These are phyloP conservation scores for Polygonum aviculare DNA, from an alignment of 148 eudicot species.

Conservation along the genomic window DNA sequence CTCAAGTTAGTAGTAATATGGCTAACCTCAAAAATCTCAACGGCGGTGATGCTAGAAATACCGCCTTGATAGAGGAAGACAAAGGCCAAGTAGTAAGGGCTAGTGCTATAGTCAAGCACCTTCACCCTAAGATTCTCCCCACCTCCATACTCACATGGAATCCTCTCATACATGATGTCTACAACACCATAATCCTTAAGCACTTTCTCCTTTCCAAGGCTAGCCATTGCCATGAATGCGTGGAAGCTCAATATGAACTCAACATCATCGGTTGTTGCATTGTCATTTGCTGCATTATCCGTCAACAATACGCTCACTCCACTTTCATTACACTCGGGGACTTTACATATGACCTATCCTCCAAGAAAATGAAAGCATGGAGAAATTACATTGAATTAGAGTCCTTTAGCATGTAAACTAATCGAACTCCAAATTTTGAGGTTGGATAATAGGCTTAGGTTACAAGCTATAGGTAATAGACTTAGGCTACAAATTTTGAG, in stretches of 20 bases:
- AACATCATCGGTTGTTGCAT: slow-evolving; percentile 31
- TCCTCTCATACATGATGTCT: slow-evolving; percentile 37
- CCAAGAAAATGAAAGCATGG: background rate
- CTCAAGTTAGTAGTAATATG: background rate
- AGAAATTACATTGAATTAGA: background rate
- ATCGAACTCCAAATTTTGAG: no score
- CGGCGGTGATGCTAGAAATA: slow-evolving; percentile 33
- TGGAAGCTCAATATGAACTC: slow-evolving; percentile 45
- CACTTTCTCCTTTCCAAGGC: slow-evolving; percentile 24
- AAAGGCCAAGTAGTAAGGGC: slow-evolving; percentile 45
- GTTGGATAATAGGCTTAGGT: no score
- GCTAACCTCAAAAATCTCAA: slow-evolving; percentile 18
- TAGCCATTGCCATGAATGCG: slow-evolving; percentile 46
- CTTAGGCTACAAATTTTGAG: no score
- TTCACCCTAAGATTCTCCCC: slow-evolving; percentile 33
- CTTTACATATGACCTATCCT: slow-evolving; percentile 51
- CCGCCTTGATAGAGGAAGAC: slow-evolving; percentile 42
- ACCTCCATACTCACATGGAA: slow-evolving; percentile 33
- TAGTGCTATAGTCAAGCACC: slow-evolving; percentile 41
- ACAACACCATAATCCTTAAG: slow-evolving; percentile 46
- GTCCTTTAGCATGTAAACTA: background rate
- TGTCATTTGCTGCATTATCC: slow-evolving; percentile 40
- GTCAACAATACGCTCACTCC: slow-evolving; percentile 62
- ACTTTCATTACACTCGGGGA: slow-evolving; percentile 35
- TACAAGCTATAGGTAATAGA: no score